Conservation (phyloP, 768 basidiomycete species). For the Rhodotorula babjevae region DNA sequence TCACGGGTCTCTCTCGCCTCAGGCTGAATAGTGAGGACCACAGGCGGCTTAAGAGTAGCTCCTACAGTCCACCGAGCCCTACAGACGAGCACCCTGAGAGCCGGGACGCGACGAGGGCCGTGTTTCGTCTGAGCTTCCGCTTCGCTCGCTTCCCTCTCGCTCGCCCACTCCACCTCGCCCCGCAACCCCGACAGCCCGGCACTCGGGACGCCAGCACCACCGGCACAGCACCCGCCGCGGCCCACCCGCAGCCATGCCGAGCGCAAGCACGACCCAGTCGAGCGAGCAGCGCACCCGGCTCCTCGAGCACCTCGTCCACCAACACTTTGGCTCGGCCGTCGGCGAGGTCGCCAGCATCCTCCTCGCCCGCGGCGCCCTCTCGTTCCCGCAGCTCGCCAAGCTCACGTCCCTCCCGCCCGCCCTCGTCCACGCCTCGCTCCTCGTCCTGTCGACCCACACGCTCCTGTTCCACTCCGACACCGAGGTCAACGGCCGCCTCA, state of each 20-base stretch:
- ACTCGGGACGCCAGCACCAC: too few relatives aligned
- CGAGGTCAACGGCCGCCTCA: conserved; percentile 26
- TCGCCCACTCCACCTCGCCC: too few relatives aligned
- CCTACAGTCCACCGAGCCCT: too few relatives aligned
- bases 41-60: too few relatives aligned
- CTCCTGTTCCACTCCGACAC: conserved; percentile 36
- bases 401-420: conserved; percentile 31
- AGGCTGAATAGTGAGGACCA: too few relatives aligned
- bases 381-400: conserved; percentile 31
- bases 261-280: conserved; percentile 2
- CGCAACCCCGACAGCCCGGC: too few relatives aligned
- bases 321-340: background rate
- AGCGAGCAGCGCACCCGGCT: conserved; percentile 55
- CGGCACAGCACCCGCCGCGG: too few relatives aligned
- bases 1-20: too few relatives aligned
- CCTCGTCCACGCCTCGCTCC: conserved; percentile 18
- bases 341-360: conserved; percentile 31
- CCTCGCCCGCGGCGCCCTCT: conserved; percentile 32
- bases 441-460: conserved; percentile 35
- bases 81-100: too few relatives aligned
- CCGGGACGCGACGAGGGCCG: too few relatives aligned
- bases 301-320: conserved; percentile 46
- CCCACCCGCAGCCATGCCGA: background rate
- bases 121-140: too few relatives aligned
- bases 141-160: too few relatives aligned